A percentile compares a stretch with the other conserved stretches of the same genome.
Conservation (phyloP, 1,284 basidiomycete species). For the Leccinum fuscescens region DNA sequence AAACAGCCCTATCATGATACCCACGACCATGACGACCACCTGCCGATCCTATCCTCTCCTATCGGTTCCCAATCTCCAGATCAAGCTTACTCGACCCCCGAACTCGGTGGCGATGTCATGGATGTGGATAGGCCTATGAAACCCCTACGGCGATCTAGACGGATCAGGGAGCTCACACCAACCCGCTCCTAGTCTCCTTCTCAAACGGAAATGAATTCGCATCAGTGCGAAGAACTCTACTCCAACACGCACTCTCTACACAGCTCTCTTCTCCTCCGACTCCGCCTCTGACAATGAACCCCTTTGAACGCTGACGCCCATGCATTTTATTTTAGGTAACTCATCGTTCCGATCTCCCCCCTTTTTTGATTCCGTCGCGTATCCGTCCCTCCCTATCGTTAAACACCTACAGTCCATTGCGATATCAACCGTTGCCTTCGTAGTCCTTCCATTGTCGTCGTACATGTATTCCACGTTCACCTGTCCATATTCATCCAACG, state of each 20-base stretch:
- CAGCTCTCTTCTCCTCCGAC: conserved; percentile 18
- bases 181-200: conserved; percentile 24
- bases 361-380: conserved; percentile 19
- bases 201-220: conserved; percentile 36
- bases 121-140: conserved; percentile 36
- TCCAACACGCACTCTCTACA: conserved; percentile 21
- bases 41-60: conserved; percentile 12
- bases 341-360: conserved; percentile 11
- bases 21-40: conserved; percentile 22
- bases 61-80: conserved; percentile 22
- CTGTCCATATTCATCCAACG: conserved; percentile 21
- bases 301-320: conserved; percentile 20
- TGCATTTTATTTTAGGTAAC: conserved; percentile 31
- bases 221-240: conserved; percentile 23
- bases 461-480: conserved; percentile 30
- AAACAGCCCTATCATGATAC: conserved; percentile 29
- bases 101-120: conserved; percentile 31
- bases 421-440: conserved; percentile 24
- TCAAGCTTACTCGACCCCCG: conserved; percentile 24
- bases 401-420: conserved; percentile 14
- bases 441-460: conserved; percentile 27
- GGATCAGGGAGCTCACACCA: conserved; percentile 30
- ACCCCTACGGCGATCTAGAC: conserved; percentile 35
- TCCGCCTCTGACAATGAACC: conserved; percentile 29
- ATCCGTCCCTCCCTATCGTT: conserved; percentile 11